Percentiles rank a stretch among this genome's conserved stretches.
Evolutionary conservation across 768 basidiomycete genomes (phyloP).

Genomic region (Sarcodon sp.): DNA sequence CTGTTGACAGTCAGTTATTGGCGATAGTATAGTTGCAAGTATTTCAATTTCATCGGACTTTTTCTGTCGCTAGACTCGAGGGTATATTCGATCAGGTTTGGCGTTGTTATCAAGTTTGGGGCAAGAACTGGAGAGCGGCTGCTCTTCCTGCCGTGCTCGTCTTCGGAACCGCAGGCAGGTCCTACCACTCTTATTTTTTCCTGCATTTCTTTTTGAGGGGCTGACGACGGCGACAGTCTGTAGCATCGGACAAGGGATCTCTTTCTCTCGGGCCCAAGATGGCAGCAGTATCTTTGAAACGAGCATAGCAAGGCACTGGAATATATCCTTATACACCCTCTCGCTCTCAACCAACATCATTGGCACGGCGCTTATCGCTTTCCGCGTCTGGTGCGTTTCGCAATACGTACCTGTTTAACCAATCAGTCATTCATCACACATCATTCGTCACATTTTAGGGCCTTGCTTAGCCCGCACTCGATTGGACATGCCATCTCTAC

Average conservation of each 20-base stretch:
- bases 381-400: conserved; percentile 17
- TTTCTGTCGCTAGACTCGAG: not conserved
- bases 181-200: not conserved
- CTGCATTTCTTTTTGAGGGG: not conserved
- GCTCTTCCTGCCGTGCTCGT: conserved; percentile 17
- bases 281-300: conserved; percentile 20
- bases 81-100: conserved; percentile 11
- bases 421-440: not conserved
- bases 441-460: conserved; percentile 6
- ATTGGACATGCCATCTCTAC: conserved; percentile 11
- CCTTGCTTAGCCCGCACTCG: conserved; percentile 10
- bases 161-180: conserved; percentile 17
- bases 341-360: conserved; percentile 20
- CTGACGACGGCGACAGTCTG: conserved; percentile 9
- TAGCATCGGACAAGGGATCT: conserved; percentile 18
- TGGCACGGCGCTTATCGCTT: conserved; percentile 18
- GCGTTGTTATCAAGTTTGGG: conserved; percentile 22
- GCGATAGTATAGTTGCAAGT: conserved; percentile 19
- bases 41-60: not conserved
- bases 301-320: conserved; percentile 15
- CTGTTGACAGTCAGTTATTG: conserved; percentile 14
- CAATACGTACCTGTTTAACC: not conserved
- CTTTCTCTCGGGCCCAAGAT: conserved; percentile 14
- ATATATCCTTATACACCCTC: conserved; percentile 20
- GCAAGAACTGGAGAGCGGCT: conserved; percentile 16